Percentiles rank a stretch among this genome's conserved stretches.
Conservation (phyloP, 2,329 filamentous ascomycete genomes). For the Xylaria sp. region DNA sequence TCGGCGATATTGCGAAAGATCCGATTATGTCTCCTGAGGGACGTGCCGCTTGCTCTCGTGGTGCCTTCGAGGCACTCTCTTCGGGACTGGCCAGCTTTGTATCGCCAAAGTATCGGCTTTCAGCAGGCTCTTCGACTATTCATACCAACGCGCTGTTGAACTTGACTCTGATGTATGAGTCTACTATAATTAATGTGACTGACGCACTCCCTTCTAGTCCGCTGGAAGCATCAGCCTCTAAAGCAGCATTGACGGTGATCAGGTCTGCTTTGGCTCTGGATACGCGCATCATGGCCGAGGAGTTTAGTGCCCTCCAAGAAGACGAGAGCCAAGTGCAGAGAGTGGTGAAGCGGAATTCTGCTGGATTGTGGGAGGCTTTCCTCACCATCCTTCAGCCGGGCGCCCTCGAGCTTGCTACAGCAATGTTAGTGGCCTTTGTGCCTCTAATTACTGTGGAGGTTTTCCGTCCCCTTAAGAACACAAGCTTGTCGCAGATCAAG, state of each 20-base stretch:
- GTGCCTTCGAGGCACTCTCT: conserved; percentile 57
- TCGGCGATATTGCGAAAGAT: conserved; percentile 58
- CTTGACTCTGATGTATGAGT: conserved; percentile 57
- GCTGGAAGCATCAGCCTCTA: conserved; percentile 47
- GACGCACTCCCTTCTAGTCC: conserved; percentile 42
- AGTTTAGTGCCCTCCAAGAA: conserved; percentile 60
- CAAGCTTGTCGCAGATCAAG: conserved; percentile 41
- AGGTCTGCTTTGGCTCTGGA: conserved; percentile 64
- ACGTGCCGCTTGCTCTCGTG: conserved; percentile 56
- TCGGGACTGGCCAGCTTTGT: conserved; percentile 54
- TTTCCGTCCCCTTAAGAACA: conserved; percentile 53
- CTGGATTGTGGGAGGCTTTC: conserved; percentile 73
- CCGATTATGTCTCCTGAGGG: conserved; percentile 50
- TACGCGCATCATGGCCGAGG: conserved; percentile 62
- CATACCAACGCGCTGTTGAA: conserved; percentile 62
- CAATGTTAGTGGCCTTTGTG: conserved; percentile 65
- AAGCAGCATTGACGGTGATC: conserved; percentile 58
- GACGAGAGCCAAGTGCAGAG: conserved; percentile 55
- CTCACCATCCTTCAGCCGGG: conserved; percentile 61
- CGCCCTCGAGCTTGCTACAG: conserved; percentile 66
- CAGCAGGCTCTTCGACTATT: conserved; percentile 50
- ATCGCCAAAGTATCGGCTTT: conserved; percentile 40
- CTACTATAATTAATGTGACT: conserved; percentile 53
- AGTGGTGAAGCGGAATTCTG: conserved; percentile 63
- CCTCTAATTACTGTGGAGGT: conserved; percentile 71